phyloP scores from a whole-genome alignment of 257 asterid species.

The Salvia miltiorrhiza region DNA sequence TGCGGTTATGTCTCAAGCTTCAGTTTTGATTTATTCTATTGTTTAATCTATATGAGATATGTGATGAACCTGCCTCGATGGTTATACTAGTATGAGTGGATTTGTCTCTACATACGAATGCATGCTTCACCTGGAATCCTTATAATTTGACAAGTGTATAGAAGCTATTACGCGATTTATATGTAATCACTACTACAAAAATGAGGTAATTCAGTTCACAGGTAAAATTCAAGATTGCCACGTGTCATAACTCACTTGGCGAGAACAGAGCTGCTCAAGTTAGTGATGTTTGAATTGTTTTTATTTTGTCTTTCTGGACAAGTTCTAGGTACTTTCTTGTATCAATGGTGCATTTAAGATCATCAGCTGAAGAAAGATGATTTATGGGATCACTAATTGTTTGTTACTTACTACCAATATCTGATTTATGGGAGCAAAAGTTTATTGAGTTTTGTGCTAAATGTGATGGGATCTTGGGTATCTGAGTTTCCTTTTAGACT shows the following conservation, averaged over 20 bases:
- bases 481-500: too few relatives aligned
- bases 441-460: constrained; percentile 41
- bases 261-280: constrained; percentile 68
- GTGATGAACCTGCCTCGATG: constrained; percentile 16
- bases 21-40: constrained; percentile 6
- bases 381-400: too few relatives aligned
- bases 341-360: constrained; percentile 4
- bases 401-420: constrained; percentile 64
- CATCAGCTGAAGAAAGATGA: too few relatives aligned
- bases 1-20: not conserved
- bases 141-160: not conserved
- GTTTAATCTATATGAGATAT: constrained; percentile 2
- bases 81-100: not conserved
- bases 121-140: not conserved
- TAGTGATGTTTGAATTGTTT: constrained; percentile 5
- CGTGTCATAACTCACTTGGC: constrained; percentile 62
- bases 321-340: not conserved
- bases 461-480: constrained; percentile 49
- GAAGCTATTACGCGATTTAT: not conserved
- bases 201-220: constrained; percentile 65
- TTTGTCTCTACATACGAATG: constrained; percentile 8
- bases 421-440: constrained; percentile 48
- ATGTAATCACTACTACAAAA: constrained; percentile 46
- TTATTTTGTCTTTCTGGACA: not conserved
- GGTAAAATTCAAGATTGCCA: constrained; percentile 90